phyloP scores from a whole-genome alignment of 164 flowering plant genomes.

The Cinnamomum chago region DNA sequence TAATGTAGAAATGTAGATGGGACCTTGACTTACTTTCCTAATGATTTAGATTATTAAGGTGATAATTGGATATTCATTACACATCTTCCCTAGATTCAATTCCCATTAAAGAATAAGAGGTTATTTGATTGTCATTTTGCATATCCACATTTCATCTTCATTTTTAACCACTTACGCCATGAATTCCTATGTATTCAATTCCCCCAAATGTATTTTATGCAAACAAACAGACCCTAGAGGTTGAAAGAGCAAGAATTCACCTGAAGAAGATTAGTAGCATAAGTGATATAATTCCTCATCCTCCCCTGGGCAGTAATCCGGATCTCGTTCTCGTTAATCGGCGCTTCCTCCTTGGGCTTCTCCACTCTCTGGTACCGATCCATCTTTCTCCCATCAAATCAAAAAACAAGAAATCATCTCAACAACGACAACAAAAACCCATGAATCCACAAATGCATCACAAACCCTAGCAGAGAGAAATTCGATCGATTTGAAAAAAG shows the following conservation, averaged over 20 bases:
- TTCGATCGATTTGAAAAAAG: background rate
- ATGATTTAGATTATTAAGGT: too few species aligned
- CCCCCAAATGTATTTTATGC: too few species aligned
- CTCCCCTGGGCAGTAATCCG: conserved; percentile 79
- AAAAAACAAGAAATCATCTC: background rate
- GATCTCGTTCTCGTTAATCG: conserved; percentile 80
- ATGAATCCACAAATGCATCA: background rate
- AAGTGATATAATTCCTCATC: conserved; percentile 80
- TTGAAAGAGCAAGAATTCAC: background rate
- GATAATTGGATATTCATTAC: too few species aligned
- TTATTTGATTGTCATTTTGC: too few species aligned
- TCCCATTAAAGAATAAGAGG: too few species aligned
- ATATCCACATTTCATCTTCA: too few species aligned
- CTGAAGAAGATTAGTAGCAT: conserved; percentile 53
- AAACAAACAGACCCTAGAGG: background rate
- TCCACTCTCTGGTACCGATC: conserved; percentile 90
- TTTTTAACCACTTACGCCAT: too few species aligned
- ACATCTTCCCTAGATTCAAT: too few species aligned
- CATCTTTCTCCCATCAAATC: conserved; percentile 32
- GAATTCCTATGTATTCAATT: too few species aligned
- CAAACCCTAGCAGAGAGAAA: conserved; percentile 1
- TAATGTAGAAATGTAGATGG: too few species aligned
- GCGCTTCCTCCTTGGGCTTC: conserved; percentile 69
- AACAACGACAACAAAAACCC: background rate
- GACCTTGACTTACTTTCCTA: too few species aligned